phyloP scores from a whole-genome alignment of 2,329 filamentous ascomycete genomes.

The Botryosphaeria dothidea region DNA sequence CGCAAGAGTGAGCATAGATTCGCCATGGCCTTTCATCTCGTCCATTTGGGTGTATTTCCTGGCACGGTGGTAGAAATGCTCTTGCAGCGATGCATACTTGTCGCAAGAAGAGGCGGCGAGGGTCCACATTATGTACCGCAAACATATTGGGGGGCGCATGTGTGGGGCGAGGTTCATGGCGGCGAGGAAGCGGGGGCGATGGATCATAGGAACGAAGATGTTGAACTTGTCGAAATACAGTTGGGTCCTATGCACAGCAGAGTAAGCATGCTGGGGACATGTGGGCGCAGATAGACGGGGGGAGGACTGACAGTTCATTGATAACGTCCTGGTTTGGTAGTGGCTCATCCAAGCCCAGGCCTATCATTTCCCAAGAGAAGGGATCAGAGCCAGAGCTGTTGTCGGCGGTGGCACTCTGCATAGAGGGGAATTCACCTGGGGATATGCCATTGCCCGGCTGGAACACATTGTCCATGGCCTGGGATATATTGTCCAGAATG shows the following conservation, averaged over 20 bases:
- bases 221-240: conserved; percentile 92
- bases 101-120: conserved; percentile 82
- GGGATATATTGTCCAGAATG: background rate
- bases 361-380: conserved; percentile 84
- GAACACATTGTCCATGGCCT: conserved; percentile 4
- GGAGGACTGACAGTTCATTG: conserved; percentile 70
- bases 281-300: background rate
- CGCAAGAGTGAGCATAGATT: conserved; percentile 80
- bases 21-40: conserved; percentile 89
- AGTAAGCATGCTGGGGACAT: background rate
- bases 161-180: conserved; percentile 87
- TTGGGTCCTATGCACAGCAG: conserved; percentile 59
- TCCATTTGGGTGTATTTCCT: conserved; percentile 89
- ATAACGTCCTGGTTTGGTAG: conserved; percentile 77
- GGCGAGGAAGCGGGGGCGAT: conserved; percentile 82
- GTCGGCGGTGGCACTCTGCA: background rate
- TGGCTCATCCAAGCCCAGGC: conserved; percentile 77
- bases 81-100: conserved; percentile 76
- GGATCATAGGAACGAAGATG: conserved; percentile 82
- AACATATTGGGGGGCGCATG: conserved; percentile 79
- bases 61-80: conserved; percentile 85
- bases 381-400: background rate
- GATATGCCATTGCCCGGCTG: background rate
- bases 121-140: conserved; percentile 97
- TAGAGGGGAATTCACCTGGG: background rate